Evolutionary conservation across 129 eudicot genomes (phyloP).

Genomic region (Scalesia atractyloides): DNA sequence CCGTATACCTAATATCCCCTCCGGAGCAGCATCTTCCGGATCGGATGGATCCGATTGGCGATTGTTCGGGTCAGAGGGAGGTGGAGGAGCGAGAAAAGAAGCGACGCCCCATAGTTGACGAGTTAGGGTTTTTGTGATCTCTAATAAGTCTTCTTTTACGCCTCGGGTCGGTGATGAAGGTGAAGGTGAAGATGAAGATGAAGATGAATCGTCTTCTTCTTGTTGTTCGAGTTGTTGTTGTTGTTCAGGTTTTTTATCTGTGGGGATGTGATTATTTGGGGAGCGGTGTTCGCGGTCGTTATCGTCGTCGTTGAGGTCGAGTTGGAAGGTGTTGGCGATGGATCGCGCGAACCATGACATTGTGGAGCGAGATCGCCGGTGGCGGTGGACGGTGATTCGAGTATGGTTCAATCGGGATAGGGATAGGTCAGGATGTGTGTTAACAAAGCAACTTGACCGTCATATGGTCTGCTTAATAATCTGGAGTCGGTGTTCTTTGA

Average conservation of each 20-base stretch:
- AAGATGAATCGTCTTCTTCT: constrained; percentile 33
- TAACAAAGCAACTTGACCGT: constrained; percentile 11
- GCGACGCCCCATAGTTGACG: constrained; percentile 99
- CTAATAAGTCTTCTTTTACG: constrained; percentile 90
- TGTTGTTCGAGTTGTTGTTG: not conserved
- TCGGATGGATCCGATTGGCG: constrained; percentile 28
- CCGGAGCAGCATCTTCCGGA: constrained; percentile 36
- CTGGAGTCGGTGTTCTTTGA: constrained; percentile 22
- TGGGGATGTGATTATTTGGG: constrained; percentile 13
- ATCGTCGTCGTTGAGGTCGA: constrained; percentile 40
- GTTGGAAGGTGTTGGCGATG: constrained; percentile 70
- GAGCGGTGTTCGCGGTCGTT: constrained; percentile 25
- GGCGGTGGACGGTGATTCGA: not conserved
- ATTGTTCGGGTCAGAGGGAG: constrained; percentile 35
- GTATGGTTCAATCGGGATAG: constrained; percentile 1
- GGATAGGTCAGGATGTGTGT: constrained; percentile 27
- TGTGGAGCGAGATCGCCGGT: constrained; percentile 39
- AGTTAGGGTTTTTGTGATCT: constrained; percentile 84
- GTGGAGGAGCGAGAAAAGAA: constrained; percentile 96
- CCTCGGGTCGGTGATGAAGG: constrained; percentile 62
- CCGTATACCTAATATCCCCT: constrained; percentile 51
- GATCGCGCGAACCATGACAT: constrained; percentile 93
- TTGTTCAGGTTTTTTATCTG: constrained; percentile 12
- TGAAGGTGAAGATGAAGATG: constrained; percentile 35
- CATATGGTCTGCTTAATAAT: constrained; percentile 19